Base-by-base conservation (phyloP, 495 filamentous ascomycete genomes). In the Penicillium canariense region DNA sequence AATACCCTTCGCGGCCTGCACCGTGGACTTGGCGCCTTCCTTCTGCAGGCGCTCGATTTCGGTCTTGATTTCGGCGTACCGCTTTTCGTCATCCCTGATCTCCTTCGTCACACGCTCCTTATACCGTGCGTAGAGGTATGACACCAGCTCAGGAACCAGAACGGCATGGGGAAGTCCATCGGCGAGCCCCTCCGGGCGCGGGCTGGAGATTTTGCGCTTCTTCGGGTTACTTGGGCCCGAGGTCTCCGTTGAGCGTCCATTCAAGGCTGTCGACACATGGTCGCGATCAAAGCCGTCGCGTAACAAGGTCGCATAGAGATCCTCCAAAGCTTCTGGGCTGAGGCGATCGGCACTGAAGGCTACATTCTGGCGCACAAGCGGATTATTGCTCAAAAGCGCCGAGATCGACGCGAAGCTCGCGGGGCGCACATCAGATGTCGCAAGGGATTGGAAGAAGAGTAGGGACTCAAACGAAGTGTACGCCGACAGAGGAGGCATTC, bases 401-500 rank as follows among this genome's bases (percentile, higher is more conserved):
- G 93, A 92, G 52, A 96, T 89, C 36, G 75, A 76, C 40, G 68
- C 71, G 68, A 97, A 97, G 49, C 80, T 83, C 39, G 81, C 60
- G 15, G 81, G 76, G 40, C 84, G 78, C 52, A 81, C 72, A 62
- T 88, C 87, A 67, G 85, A 79, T 34, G 80, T 69, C 43, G 82
- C 81, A 42, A 98, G 82, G 9, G 87, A 86, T 70, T 95, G 91
- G 73, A 96, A 94, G 56, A 98, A 83, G 51, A 97, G 81, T 17
- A 97, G 80, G 30, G 83, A 85, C 79, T 97, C 93, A 75, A 96
- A 87, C 48, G 87, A 86, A 55, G 91, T 93, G 72, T 91, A 92
- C 58, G 81, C 71, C 58, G 80, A 79, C 68, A 83, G 68, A 65
- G 75, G 72, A 78, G 79, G 74, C 77, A 78, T 79, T 62, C 71